A percentile compares a stretch with the other conserved stretches of the same genome.
phyloP scores from a whole-genome alignment of 495 filamentous ascomycete species.

The Talaromyces adpressus region DNA sequence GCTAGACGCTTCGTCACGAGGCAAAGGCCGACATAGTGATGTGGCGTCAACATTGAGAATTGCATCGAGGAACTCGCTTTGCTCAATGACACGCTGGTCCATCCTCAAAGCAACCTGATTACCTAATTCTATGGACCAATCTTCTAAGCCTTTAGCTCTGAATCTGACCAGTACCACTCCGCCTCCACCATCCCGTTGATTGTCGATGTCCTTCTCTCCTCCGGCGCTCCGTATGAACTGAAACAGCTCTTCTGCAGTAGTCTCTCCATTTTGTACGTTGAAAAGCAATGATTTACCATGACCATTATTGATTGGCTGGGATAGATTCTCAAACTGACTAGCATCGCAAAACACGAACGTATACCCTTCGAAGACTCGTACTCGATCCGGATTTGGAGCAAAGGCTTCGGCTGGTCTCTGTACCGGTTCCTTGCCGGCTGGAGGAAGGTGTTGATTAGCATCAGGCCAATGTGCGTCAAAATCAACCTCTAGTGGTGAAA shows the following conservation, averaged over 20 bases:
- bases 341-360: conserved; percentile 82
- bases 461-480: conserved; percentile 81
- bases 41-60: conserved; percentile 73
- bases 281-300: conserved; percentile 74
- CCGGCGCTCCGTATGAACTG: conserved; percentile 67
- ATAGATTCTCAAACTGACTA: conserved; percentile 70
- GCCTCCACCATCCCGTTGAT: conserved; percentile 53
- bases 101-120: conserved; percentile 59
- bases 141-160: conserved; percentile 53
- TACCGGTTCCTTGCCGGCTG: conserved; percentile 64
- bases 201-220: conserved; percentile 61
- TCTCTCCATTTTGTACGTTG: conserved; percentile 53
- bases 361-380: conserved; percentile 75
- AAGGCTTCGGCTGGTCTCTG: conserved; percentile 57
- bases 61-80: conserved; percentile 88
- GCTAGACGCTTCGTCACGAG: conserved; percentile 17
- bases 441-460: conserved; percentile 61
- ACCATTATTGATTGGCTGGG: conserved; percentile 66
- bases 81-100: conserved; percentile 77
- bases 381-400: conserved; percentile 56
- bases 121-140: conserved; percentile 65
- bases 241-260: conserved; percentile 69
- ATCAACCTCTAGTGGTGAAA: conserved; percentile 70
- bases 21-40: conserved; percentile 57
- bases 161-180: conserved; percentile 77